Base-by-base conservation (phyloP, 805 yeast genomes). In the Candida boidinii region DNA sequence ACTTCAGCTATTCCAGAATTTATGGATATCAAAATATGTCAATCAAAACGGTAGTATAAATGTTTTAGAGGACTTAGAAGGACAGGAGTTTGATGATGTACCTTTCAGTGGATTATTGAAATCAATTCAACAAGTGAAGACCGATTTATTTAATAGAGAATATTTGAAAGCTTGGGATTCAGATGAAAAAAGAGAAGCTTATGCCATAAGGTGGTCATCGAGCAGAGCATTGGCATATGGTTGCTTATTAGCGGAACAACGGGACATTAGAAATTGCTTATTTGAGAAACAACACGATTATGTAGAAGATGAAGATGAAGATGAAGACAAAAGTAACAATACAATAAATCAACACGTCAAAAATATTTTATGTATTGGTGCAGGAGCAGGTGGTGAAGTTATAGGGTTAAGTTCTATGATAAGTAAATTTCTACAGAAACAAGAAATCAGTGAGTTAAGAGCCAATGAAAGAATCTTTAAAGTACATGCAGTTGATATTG, bases 351-450 rank as follows among this genome's bases (percentile, higher is more conserved):
- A 11, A 13, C 7, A 15, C 3, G 12, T 3, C 5, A 29, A 29
- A n/a, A 53, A 64, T 6, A 70, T 78, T 0, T 51, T 85, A 23
- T 72, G 79, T 44, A 65, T 87, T 23, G 96, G 95, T 14, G 95
- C 94, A 17, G 96, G 96, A 23, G 95, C 95, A 0, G 84, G 90
- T 4, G 83, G 86, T 2, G 96, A 86, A 50, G 55, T 85, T 17
- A 73, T 76, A 21, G 83, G 73, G 0, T 48, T 84, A 27, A 73
- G 74, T 1, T 66, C 87, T 13, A 59, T 81, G 1, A 77, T 75
- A 39, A 60, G 68, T 30, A 44, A 63, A 29, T 44, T 40, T 10
- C 28, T 46, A 23, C 45, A 44, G 15, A 13, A 26, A 13, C 39
- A 39, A 16, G 19, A 38, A 2, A 19, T 46, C 5, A n/a, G 31